Percentiles rank a stretch among this genome's conserved stretches.
Evolutionary conservation across 1,284 basidiomycete genomes (phyloP).

Genomic region (Boletus semigastroideus): DNA sequence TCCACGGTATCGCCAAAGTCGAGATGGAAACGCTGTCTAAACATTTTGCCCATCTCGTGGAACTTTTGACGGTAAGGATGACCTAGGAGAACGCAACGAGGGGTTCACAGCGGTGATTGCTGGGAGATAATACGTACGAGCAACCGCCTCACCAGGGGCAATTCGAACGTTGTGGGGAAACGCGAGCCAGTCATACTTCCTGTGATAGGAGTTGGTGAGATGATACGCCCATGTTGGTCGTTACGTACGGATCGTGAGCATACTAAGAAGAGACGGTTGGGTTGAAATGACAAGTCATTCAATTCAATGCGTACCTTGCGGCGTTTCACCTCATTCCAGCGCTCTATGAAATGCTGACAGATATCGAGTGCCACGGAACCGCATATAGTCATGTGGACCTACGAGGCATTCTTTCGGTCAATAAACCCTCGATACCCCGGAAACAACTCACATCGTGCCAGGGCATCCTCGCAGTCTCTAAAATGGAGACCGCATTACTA

Average conservation of each 20-base stretch:
- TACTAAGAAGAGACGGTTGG: slow-evolving; percentile 42
- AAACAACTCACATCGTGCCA: slow-evolving; percentile 77
- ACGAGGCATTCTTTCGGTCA: slow-evolving; percentile 3
- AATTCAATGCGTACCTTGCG: slow-evolving; percentile 53
- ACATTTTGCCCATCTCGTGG: slow-evolving; percentile 56
- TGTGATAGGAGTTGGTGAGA: slow-evolving; percentile 21
- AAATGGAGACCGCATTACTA: slow-evolving; percentile 69
- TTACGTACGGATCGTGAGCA: slow-evolving; percentile 48
- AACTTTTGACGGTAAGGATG: slow-evolving; percentile 72
- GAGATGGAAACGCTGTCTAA: slow-evolving; percentile 58
- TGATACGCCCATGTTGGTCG: neutral
- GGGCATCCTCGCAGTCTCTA: slow-evolving; percentile 80
- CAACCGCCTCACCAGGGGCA: slow-evolving; percentile 65
- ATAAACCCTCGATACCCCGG: neutral
- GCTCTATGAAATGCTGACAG: slow-evolving; percentile 87
- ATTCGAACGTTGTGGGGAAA: slow-evolving; percentile 71
- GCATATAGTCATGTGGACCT: slow-evolving; percentile 84
- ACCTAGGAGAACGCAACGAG: slow-evolving; percentile 34
- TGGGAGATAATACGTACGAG: slow-evolving; percentile 40
- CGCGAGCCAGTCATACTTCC: slow-evolving; percentile 74
- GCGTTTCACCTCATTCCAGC: slow-evolving; percentile 85
- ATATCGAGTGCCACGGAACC: slow-evolving; percentile 88
- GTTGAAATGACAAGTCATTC: neutral
- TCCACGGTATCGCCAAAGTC: slow-evolving; percentile 35
- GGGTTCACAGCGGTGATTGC: neutral